Conservation (phyloP, 2,329 filamentous ascomycete species). For the Penicillium sp. region DNA sequence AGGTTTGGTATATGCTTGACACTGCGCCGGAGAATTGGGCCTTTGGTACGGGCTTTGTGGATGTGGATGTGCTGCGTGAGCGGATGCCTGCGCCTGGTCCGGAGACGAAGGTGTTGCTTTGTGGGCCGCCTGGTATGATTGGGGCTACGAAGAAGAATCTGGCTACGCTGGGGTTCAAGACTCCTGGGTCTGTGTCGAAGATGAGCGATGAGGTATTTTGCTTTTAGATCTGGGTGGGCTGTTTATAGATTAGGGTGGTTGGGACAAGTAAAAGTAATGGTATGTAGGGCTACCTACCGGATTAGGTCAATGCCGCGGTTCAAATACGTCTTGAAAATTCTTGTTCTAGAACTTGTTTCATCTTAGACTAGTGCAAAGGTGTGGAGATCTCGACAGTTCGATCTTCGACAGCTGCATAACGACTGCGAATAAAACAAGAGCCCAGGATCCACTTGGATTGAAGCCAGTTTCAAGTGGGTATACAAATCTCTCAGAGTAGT, state of each 20-base stretch:
- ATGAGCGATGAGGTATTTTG: conserved; percentile 18
- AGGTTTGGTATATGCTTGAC: conserved; percentile 53
- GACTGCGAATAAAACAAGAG: not conserved
- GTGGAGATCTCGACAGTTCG: too few species aligned
- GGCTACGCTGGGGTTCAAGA: conserved; percentile 11
- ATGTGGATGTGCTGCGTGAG: conserved; percentile 9
- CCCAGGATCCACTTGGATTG: too few species aligned
- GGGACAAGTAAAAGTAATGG: not conserved
- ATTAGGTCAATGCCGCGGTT: not conserved
- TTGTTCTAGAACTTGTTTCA: not conserved
- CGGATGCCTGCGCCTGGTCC: conserved; percentile 4
- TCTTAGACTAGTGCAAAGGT: too few species aligned
- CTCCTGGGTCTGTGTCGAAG: conserved; percentile 13
- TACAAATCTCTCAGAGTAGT: too few species aligned
- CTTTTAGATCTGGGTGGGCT: not conserved
- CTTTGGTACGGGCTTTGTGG: conserved; percentile 46
- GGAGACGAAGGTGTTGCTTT: conserved; percentile 18
- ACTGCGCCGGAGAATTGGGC: conserved; percentile 49
- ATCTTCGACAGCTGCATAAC: too few species aligned
- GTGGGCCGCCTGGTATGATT: conserved; percentile 19
- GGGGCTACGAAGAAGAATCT: conserved; percentile 17
- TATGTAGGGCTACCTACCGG: not conserved
- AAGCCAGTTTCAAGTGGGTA: too few species aligned
- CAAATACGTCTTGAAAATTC: not conserved
- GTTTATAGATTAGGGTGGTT: not conserved